Evolutionary conservation across 768 basidiomycete genomes (phyloP), one percentile per base, ranked within the genome.

Genomic region (Russula compacta): DNA sequence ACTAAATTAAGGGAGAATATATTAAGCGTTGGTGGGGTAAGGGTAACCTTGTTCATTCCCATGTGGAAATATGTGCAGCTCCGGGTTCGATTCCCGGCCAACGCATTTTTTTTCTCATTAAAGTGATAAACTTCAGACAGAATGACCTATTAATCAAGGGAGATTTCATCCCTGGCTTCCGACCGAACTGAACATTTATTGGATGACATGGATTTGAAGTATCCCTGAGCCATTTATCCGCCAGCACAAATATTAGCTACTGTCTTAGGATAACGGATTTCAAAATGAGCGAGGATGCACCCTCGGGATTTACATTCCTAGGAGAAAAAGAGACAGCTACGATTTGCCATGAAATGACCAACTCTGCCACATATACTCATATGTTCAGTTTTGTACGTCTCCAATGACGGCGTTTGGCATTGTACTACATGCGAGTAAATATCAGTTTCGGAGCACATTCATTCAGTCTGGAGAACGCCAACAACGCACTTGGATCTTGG

Each of bases 301-400:
- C 40, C 57, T 42, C 49, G 21, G 15, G 32, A 24, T 17, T 29
- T 58, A 52, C 58, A 52, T 35, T 51, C 14, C 42, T 51, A 35
- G 21, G 39, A 51, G 49, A 12, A 48, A 40, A 42, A 2, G 17
- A 42, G 48, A 52, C 8, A 43, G 32, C 8, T 44, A 33, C 24
- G 11, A 42, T 24, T 21, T 38, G 33, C 19, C 19, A n/a, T 10
- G 58, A 39, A 11, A 39, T 9, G 65, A 46, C 43, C 36, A 24
- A 35, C 35, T 53, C 36, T 21, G 17, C 35, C 51, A 33, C 14
- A 38, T 12, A 38, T 12, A 19, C 61, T 80, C 85, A 95, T 76
- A 97, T 87, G 83, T 95, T 95, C 79, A 98, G 85, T 83, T 98
- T 98, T 66, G 95, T 98, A 76, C 95, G 88, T 74, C 95, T 84